These are phyloP conservation scores for Fistulinella cinereoalba DNA, from an alignment of 1,284 basidiomycete genomes.

Conservation along the genomic window DNA sequence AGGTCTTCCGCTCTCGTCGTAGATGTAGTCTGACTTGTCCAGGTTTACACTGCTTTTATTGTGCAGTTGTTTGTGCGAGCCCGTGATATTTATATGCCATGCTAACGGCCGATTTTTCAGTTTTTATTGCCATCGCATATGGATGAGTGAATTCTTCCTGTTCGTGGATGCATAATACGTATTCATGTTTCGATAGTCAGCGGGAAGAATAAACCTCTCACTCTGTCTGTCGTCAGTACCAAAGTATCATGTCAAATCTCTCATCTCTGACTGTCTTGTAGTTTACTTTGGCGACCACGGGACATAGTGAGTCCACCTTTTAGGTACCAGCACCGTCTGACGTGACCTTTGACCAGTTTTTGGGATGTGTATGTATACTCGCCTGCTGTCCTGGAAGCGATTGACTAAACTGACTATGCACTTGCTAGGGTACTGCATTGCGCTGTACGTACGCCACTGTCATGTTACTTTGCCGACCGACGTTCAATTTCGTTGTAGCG, in stretches of 20 bases:
- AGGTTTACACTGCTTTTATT: background rate
- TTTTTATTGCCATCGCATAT: conserved; percentile 18
- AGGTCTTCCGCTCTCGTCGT: background rate
- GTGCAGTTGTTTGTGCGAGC: conserved; percentile 12
- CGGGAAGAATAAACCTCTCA: conserved; percentile 9
- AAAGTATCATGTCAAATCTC: background rate
- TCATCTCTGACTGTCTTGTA: background rate
- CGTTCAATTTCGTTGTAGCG: background rate
- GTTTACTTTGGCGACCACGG: background rate
- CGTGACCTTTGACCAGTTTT: background rate
- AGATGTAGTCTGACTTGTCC: background rate
- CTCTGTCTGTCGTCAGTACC: conserved; percentile 9
- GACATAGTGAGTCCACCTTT: background rate
- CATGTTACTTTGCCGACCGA: too few relatives aligned
- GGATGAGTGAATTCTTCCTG: conserved; percentile 12
- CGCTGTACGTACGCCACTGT: conserved; percentile 3
- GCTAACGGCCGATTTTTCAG: conserved; percentile 5
- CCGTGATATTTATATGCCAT: background rate
- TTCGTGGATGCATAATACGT: background rate
- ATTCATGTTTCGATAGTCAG: conserved; percentile 9
- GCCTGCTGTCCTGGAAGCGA: background rate
- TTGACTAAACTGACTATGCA: background rate
- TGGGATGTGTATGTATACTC: conserved; percentile 7
- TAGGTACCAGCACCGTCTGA: background rate
- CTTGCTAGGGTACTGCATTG: conserved; percentile 8